Evolutionary conservation across 2,329 filamentous ascomycete species (phyloP).

Genomic region (Sporothrix humicola): DNA sequence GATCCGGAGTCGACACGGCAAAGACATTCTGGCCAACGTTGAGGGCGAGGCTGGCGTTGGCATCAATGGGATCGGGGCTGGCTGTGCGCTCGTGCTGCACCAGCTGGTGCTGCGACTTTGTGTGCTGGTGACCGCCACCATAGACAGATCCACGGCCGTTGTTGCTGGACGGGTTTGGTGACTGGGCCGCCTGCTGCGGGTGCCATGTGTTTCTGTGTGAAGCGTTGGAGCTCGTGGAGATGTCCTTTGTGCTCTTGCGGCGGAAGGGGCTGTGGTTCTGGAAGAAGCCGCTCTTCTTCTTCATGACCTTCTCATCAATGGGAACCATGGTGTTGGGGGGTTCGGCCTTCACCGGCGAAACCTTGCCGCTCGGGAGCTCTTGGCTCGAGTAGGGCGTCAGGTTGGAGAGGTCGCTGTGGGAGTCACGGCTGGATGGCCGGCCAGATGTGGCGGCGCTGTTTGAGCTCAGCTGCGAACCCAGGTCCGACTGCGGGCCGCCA

Average conservation of each 20-base stretch:
- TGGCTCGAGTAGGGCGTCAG: conserved; percentile 87
- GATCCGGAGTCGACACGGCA: conserved; percentile 77
- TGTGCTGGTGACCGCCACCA: conserved; percentile 28
- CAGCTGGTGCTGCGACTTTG: conserved; percentile 44
- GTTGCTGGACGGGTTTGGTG: conserved; percentile 39
- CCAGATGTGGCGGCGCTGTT: conserved; percentile 60
- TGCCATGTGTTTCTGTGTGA: conserved; percentile 67
- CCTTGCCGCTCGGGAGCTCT: conserved; percentile 75
- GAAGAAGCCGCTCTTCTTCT: conserved; percentile 85
- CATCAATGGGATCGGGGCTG: conserved; percentile 87
- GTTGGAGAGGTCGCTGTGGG: conserved; percentile 87
- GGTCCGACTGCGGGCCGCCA: conserved; percentile 47
- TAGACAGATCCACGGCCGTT: conserved; percentile 26
- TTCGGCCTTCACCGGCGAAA: conserved; percentile 70
- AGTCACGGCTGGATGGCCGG: conserved; percentile 83
- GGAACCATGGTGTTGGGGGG: conserved; percentile 47
- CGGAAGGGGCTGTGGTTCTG: conserved; percentile 91
- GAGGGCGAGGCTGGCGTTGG: conserved; percentile 87
- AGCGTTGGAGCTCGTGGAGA: conserved; percentile 47
- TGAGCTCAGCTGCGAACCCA: conserved; percentile 46
- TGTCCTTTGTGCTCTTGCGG: conserved; percentile 84
- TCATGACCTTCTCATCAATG: conserved; percentile 68
- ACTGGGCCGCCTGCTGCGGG: conserved; percentile 40
- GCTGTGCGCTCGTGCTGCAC: conserved; percentile 52
- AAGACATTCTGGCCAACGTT: conserved; percentile 97